phyloP scores from a whole-genome alignment of 78 protist genomes.

The Planoprotostelium fungivorum region DNA sequence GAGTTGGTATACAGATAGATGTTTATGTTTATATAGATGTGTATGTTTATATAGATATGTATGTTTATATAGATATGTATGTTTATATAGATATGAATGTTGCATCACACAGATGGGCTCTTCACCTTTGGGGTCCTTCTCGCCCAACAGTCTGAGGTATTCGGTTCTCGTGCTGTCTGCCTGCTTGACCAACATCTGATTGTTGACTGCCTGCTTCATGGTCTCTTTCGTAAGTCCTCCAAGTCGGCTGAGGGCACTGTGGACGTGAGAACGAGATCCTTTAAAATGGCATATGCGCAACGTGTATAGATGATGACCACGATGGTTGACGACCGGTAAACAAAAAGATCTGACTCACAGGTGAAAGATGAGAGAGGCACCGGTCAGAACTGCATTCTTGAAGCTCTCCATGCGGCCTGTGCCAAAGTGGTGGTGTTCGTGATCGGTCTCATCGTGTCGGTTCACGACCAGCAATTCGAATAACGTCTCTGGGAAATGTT shows the following conservation, averaged over 20 bases:
- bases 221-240: not conserved
- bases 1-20: too few relatives aligned
- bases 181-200: not conserved
- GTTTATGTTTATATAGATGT: too few relatives aligned
- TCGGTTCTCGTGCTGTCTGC: not conserved
- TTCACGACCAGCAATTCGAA: not conserved
- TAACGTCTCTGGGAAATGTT: not conserved
- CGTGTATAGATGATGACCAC: too few relatives aligned
- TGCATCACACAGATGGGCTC: too few relatives aligned
- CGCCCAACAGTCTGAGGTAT: not conserved
- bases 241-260: not conserved
- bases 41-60: too few relatives aligned
- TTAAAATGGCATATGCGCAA: too few relatives aligned
- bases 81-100: too few relatives aligned
- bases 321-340: too few relatives aligned
- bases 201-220: not conserved
- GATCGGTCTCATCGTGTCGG: not conserved
- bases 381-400: not conserved
- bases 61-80: too few relatives aligned
- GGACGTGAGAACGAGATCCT: not conserved
- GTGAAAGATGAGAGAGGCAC: not conserved
- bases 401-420: not conserved
- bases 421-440: not conserved
- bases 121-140: not conserved
- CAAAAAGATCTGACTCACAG: too few relatives aligned